Base-by-base conservation (phyloP, 2,329 filamentous ascomycete genomes). In the Sporothrix brunneoviolacea region DNA sequence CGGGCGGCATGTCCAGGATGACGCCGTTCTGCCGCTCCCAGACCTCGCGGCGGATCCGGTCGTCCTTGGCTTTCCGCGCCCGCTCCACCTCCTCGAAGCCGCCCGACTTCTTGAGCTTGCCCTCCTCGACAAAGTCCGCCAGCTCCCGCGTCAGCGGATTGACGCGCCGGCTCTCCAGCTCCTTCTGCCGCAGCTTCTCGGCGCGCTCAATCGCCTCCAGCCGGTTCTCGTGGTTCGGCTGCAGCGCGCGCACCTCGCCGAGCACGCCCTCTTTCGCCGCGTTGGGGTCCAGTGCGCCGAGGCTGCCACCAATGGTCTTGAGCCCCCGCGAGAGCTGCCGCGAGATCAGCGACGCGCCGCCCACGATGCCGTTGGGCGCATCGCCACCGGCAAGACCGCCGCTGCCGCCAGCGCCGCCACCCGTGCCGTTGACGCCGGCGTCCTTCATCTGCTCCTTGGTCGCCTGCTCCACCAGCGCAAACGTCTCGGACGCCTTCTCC, bases 371-470 rank as follows among this genome's bases (percentile, higher is more conserved):
- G 40, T 35, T 41, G 4, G 15, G 9, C 8, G 12, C 40, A 58
- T 50, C 9, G 64, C 64, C 42, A 76, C 77, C 12, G 79, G 80
- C 5, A 74, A 74, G 40, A 70, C 72, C 10, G 71, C 70, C 43
- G 74, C 72, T n/a, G 76, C 77, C n/a, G 79, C 28, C 10, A 27
- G 40, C 37, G 54, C 53, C 8, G 63, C 64, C 38, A n/a, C n/a
- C n/a, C 75, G 16, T 21, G 19, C 50, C 46, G 37, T 42, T 50
- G 7, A 78, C 77, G 44, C 79, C 78, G 42, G 72, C 78, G 54
- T 86, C 84, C 64, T 94, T 88, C 68, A 94, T 87, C 65, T 98
- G 93, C 69, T 97, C 90, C 70, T 95, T 95, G n/a, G 91, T 97
- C 8, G 93, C 93, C 69, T 97, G 87, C 68, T 98, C 93, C 15